Evolutionary conservation across 2,329 filamentous ascomycete species (phyloP).

Genomic region (Beauveria scarabaeidicola): DNA sequence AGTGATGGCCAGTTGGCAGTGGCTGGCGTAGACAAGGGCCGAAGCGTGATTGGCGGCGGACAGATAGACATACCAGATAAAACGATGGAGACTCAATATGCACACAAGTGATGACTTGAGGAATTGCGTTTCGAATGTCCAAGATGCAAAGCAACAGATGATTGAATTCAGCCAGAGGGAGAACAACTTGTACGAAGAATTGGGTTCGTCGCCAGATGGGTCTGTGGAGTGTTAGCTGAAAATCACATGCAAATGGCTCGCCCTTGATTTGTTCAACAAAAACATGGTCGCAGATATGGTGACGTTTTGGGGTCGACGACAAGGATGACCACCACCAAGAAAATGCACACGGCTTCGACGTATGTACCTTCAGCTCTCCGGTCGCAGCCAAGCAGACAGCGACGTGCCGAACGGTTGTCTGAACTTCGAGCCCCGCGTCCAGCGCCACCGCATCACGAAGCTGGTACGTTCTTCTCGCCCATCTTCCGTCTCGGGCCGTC

Average conservation of each 20-base stretch:
- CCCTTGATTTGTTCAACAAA: constrained; percentile 10
- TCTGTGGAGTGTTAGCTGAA: constrained; percentile 8
- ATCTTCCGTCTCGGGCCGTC: constrained; percentile 6
- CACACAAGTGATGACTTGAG: neutral
- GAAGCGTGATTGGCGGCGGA: neutral
- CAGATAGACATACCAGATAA: neutral
- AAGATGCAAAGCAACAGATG: neutral
- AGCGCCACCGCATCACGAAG: neutral
- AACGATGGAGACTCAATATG: neutral
- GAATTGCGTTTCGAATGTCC: neutral
- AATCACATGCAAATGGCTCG: constrained; percentile 5
- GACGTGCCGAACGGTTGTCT: neutral
- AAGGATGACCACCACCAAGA: neutral
- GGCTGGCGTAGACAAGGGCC: neutral
- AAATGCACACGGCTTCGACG: neutral
- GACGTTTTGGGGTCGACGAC: neutral
- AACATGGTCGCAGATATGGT: neutral
- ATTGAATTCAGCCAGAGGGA: neutral
- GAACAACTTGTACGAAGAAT: neutral
- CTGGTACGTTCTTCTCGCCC: neutral
- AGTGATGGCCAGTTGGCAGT: neutral
- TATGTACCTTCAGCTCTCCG: too few species aligned
- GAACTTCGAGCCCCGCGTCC: neutral
- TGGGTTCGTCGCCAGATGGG: constrained; percentile 5
- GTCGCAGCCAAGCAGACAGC: too few species aligned